Evolutionary conservation across 208 protist genomes (phyloP).

Genomic region (Leishmania martiniquensis): DNA sequence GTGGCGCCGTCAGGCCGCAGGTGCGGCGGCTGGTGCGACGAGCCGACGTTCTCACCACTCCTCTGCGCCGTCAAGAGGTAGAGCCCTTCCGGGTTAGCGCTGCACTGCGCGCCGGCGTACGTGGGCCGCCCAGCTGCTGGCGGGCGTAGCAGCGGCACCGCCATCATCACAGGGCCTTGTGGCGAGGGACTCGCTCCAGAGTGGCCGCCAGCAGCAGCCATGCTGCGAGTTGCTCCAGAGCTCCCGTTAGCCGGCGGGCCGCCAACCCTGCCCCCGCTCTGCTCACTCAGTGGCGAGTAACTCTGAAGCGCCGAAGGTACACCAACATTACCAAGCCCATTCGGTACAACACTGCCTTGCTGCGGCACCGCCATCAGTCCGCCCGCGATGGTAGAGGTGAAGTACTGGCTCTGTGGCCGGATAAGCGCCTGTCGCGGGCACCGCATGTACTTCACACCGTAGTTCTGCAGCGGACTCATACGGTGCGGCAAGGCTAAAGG

Average conservation of each 20-base stretch:
- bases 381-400: slow-evolving; percentile 28
- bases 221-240: background rate
- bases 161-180: background rate
- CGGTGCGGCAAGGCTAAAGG: background rate
- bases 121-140: slow-evolving; percentile 11
- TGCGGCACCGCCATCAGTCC: slow-evolving; percentile 33
- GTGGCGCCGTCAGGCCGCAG: background rate
- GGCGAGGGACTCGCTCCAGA: background rate
- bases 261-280: slow-evolving; percentile 1
- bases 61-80: slow-evolving; percentile 1
- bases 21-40: slow-evolving; percentile 2
- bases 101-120: background rate
- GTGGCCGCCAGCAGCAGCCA: slow-evolving; percentile 1
- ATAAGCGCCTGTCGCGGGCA: slow-evolving; percentile 30
- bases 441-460: slow-evolving; percentile 32
- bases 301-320: background rate
- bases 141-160: slow-evolving; percentile 33
- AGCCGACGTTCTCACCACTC: background rate
- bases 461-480: slow-evolving; percentile 5
- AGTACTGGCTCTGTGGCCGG: slow-evolving; percentile 38
- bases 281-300: background rate
- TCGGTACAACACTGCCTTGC: slow-evolving; percentile 6
- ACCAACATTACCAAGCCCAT: background rate
- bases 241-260: background rate
- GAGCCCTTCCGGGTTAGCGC: background rate